These are phyloP conservation scores for Boletellus ananas DNA, from an alignment of 768 basidiomycete species.

Conservation along the genomic window DNA sequence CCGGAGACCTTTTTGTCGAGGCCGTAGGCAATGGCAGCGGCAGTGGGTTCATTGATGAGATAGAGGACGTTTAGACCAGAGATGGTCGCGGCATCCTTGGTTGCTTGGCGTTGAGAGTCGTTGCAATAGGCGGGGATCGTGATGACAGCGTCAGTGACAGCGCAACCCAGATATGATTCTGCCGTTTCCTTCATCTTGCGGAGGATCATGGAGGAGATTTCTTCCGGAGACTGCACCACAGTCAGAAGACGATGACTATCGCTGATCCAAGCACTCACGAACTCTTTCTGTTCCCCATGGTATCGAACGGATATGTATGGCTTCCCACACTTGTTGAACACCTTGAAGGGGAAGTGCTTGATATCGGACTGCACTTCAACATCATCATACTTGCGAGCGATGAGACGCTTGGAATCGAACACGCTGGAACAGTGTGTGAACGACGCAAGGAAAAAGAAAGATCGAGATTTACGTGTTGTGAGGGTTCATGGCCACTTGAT, in stretches of 20 bases:
- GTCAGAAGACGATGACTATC: slow-evolving; percentile 1
- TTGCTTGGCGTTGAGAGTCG: slow-evolving; percentile 97
- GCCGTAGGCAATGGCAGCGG: slow-evolving; percentile 97
- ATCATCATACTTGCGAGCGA: slow-evolving; percentile 91
- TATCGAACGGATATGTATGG: slow-evolving; percentile 88
- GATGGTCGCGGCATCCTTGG: slow-evolving; percentile 95
- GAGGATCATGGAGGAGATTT: slow-evolving; percentile 97
- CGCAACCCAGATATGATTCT: slow-evolving; percentile 89
- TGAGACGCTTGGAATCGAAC: slow-evolving; percentile 97
- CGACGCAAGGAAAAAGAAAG: not conserved
- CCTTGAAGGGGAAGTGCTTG: slow-evolving; percentile 94
- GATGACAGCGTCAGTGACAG: slow-evolving; percentile 86
- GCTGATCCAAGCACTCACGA: slow-evolving; percentile 50
- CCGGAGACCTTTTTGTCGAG: slow-evolving; percentile 90
- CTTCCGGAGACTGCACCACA: slow-evolving; percentile 75
- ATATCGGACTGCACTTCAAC: slow-evolving; percentile 77
- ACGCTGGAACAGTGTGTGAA: slow-evolving; percentile 50
- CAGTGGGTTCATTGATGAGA: slow-evolving; percentile 99
- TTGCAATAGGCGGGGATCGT: slow-evolving; percentile 99
- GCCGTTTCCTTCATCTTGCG: slow-evolving; percentile 98
- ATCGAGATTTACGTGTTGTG: slow-evolving; percentile 63
- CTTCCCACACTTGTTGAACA: slow-evolving; percentile 82
- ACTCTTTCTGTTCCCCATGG: slow-evolving; percentile 91
- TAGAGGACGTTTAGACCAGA: no score
- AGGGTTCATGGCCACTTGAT: slow-evolving; percentile 98